These are phyloP conservation scores for Stagonosporopsis tanaceti DNA, from an alignment of 2,329 filamentous ascomycete species.

Conservation along the genomic window DNA sequence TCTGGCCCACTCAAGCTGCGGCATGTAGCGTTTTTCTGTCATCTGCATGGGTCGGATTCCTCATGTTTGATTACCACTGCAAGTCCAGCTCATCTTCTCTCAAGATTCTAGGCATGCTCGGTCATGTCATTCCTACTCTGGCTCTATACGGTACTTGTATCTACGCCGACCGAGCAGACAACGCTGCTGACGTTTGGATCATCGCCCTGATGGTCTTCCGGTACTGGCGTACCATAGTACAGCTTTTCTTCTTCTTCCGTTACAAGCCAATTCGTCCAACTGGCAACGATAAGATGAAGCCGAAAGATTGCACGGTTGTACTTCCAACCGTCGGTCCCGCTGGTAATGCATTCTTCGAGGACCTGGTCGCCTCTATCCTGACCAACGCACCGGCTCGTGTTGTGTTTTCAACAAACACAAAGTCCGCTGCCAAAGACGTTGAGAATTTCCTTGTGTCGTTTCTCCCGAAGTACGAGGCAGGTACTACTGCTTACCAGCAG, in stretches of 20 bases:
- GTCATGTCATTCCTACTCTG: constrained; percentile 20
- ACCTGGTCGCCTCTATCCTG: constrained; percentile 25
- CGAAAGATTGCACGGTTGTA: constrained; percentile 29
- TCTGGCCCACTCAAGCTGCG: neutral
- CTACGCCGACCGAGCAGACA: constrained; percentile 2
- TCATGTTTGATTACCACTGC: constrained; percentile 15
- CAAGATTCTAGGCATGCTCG: constrained; percentile 15
- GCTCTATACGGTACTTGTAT: constrained; percentile 11
- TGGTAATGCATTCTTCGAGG: constrained; percentile 12
- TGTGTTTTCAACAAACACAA: constrained; percentile 29
- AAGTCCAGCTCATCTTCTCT: neutral
- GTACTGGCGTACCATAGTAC: constrained; percentile 29
- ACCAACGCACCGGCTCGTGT: constrained; percentile 24
- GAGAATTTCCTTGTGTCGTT: neutral
- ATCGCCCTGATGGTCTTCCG: constrained; percentile 25
- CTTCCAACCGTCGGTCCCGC: constrained; percentile 30
- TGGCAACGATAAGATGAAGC: neutral
- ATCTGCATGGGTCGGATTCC: constrained; percentile 15
- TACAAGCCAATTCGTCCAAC: constrained; percentile 19
- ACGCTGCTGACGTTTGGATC: constrained; percentile 24
- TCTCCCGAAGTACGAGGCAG: constrained; percentile 2
- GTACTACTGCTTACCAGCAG: constrained; percentile 19
- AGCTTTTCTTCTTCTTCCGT: constrained; percentile 27
- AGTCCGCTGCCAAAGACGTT: constrained; percentile 6
- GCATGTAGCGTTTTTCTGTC: neutral